A percentile compares a stretch with the other conserved stretches of the same genome.
These are phyloP conservation scores for Globisporangium cystogenes DNA, from an alignment of 352 stramenopile species.

Conservation along the genomic window DNA sequence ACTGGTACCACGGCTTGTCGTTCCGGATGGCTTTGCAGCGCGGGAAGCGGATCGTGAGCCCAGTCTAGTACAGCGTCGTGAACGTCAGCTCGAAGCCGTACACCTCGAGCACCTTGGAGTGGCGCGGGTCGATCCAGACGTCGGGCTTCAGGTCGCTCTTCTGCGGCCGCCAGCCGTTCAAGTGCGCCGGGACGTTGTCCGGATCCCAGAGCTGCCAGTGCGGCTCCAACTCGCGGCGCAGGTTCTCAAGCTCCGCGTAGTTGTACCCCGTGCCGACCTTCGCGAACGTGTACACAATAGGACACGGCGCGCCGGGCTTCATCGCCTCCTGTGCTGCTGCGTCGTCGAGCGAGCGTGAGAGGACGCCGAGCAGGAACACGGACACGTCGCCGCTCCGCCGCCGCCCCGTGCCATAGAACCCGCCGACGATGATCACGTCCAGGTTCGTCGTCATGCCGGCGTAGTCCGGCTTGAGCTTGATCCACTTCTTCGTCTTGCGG, in stretches of 20 bases:
- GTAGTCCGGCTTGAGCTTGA: slow-evolving; percentile 88
- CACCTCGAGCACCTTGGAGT: slow-evolving; percentile 81
- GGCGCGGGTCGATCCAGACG: slow-evolving; percentile 76
- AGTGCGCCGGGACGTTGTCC: slow-evolving; percentile 58
- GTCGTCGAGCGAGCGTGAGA: slow-evolving; percentile 58
- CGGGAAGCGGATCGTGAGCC: slow-evolving; percentile 75
- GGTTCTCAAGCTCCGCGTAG: slow-evolving; percentile 61
- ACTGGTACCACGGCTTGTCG: slow-evolving; percentile 83
- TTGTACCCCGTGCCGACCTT: slow-evolving; percentile 86
- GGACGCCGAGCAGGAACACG: slow-evolving; percentile 71
- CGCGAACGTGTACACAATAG: slow-evolving; percentile 69
- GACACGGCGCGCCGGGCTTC: slow-evolving; percentile 40
- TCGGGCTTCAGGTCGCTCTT: slow-evolving; percentile 72
- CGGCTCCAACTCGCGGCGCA: slow-evolving; percentile 70
- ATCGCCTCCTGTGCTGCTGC: slow-evolving; percentile 34
- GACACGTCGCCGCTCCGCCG: slow-evolving; percentile 77
- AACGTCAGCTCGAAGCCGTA: slow-evolving; percentile 85
- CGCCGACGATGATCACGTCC: slow-evolving; percentile 74
- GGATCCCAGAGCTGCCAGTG: slow-evolving; percentile 74
- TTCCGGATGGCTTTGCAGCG: slow-evolving; percentile 77
- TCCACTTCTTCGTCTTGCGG: slow-evolving; percentile 74
- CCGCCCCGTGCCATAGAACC: slow-evolving; percentile 72
- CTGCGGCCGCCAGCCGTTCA: slow-evolving; percentile 75
- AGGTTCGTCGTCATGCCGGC: slow-evolving; percentile 81
- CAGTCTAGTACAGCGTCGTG: slow-evolving; percentile 74